Conservation (phyloP, 2,329 filamentous ascomycete genomes). For the Exophiala xenobiotica region DNA sequence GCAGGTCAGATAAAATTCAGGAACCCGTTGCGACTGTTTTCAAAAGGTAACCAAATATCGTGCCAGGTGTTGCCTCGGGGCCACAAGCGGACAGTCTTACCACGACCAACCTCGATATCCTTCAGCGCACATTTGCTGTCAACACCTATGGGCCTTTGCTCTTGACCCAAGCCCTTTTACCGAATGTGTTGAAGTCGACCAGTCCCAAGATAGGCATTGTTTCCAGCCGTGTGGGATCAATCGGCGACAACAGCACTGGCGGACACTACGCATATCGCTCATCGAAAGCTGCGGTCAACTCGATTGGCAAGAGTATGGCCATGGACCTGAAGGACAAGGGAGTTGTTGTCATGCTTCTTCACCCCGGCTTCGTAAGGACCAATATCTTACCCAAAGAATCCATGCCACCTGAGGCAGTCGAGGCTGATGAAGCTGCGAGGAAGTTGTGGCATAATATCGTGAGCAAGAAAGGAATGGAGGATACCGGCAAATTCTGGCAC, state of each 20-base stretch:
- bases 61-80: conserved; percentile 36
- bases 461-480: conserved; percentile 40
- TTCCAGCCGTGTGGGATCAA: conserved; percentile 44
- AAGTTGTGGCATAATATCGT: conserved; percentile 45
- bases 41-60: conserved; percentile 1
- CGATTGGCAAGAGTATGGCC: conserved; percentile 45
- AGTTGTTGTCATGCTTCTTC: conserved; percentile 43
- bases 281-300: conserved; percentile 48
- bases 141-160: conserved; percentile 49
- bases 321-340: conserved; percentile 44
- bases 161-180: conserved; percentile 46
- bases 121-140: conserved; percentile 41
- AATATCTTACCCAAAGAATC: conserved; percentile 32
- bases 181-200: conserved; percentile 37
- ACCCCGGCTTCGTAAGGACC: conserved; percentile 46
- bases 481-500: conserved; percentile 48
- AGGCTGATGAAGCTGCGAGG: conserved; percentile 46
- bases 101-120: conserved; percentile 26
- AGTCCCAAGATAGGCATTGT: conserved; percentile 43
- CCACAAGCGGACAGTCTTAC: conserved; percentile 37
- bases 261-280: conserved; percentile 47
- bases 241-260: conserved; percentile 45
- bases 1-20: conserved; percentile 17
- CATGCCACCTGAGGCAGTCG: conserved; percentile 39
- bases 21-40: not conserved